Conservation (phyloP, 179 eudicot species). For the Patellifolia procumbens region DNA sequence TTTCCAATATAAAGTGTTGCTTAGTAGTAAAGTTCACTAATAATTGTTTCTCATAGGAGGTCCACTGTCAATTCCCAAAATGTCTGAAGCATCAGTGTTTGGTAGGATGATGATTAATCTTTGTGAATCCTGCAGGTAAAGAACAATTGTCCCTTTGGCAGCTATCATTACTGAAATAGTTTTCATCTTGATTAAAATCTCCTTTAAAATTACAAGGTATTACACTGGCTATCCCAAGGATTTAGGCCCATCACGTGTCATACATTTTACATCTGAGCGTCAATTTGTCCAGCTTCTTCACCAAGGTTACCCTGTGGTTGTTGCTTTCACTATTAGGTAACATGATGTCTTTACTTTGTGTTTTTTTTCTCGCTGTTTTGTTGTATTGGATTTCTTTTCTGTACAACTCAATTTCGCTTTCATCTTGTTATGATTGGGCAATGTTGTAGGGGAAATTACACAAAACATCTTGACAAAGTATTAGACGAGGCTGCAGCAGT, state of each 20-base stretch:
- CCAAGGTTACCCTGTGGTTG: constrained; percentile 81
- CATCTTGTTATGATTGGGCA: neutral
- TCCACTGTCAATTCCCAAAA: constrained; percentile 14
- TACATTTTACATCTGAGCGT: constrained; percentile 93
- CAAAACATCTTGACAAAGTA: constrained; percentile 83
- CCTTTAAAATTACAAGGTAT: constrained; percentile 51
- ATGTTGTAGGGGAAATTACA: constrained; percentile 65
- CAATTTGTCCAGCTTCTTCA: constrained; percentile 91
- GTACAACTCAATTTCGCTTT: neutral
- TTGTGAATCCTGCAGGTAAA: constrained; percentile 77
- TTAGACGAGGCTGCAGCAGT: constrained; percentile 87
- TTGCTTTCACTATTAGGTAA: constrained; percentile 91
- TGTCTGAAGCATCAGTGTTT: constrained; percentile 68
- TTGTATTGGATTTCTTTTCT: neutral
- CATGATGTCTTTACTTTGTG: neutral
- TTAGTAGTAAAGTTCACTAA: neutral
- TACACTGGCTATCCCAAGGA: constrained; percentile 93
- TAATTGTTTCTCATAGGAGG: constrained; percentile 8
- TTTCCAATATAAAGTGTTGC: neutral
- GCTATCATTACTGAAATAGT: neutral
- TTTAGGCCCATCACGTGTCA: constrained; percentile 86
- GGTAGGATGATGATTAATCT: constrained; percentile 60
- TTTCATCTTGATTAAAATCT: constrained; percentile 7
- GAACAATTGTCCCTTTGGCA: neutral
- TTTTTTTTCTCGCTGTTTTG: neutral